Percentiles rank a stretch among this genome's conserved stretches.
phyloP scores from a whole-genome alignment of 352 stramenopile genomes.

The Pythium dissimile region DNA sequence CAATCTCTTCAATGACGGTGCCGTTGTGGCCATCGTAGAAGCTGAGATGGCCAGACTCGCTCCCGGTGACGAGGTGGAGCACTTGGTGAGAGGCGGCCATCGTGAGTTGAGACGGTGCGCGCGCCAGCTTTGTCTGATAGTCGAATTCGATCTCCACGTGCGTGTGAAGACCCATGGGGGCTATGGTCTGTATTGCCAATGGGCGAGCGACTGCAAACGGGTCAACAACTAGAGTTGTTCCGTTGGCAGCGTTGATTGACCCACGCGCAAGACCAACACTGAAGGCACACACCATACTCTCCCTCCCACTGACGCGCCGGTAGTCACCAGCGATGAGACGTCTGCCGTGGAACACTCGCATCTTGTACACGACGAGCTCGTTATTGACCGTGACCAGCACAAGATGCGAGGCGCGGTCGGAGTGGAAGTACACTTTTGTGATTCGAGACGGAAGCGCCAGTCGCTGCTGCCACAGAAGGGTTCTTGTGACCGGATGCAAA shows the following conservation, averaged over 20 bases:
- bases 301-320: conserved; percentile 5
- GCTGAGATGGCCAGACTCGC: not conserved
- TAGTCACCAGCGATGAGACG: conserved; percentile 21
- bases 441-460: conserved; percentile 10
- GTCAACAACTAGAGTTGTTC: not conserved
- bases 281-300: conserved; percentile 3
- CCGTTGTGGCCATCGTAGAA: conserved; percentile 20
- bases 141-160: conserved; percentile 22
- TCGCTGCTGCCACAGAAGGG: conserved; percentile 17
- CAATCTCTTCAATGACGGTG: conserved; percentile 1
- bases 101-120: not conserved
- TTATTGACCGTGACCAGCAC: conserved; percentile 5
- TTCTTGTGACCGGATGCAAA: conserved; percentile 4
- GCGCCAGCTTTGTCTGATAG: not conserved
- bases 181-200: not conserved
- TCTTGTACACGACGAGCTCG: conserved; percentile 13
- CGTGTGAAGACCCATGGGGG: conserved; percentile 6
- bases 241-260: not conserved
- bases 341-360: conserved; percentile 21
- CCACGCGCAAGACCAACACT: not conserved
- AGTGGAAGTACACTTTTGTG: conserved; percentile 14
- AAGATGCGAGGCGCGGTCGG: conserved; percentile 15
- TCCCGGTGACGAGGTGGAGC: conserved; percentile 9
- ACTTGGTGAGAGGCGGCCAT: conserved; percentile 10
- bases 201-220: not conserved